phyloP scores from a whole-genome alignment of 345 rosid species.

The Chamaenerion angustifolium region DNA sequence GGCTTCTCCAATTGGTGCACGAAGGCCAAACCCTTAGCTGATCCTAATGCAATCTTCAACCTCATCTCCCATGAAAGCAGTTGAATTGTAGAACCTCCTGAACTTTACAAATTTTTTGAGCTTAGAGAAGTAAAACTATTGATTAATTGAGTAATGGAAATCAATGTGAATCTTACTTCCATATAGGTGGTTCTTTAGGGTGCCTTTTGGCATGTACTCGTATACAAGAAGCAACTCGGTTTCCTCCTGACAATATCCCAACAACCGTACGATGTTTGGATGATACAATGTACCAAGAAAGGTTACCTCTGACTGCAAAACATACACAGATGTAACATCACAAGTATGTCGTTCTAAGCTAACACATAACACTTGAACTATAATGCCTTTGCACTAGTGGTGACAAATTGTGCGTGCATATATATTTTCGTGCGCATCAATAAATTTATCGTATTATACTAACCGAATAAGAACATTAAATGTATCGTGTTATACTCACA shows the following conservation, averaged over 20 bases:
- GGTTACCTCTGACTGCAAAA: conserved; percentile 11
- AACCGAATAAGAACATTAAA: no score
- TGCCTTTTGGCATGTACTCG: conserved; percentile 16
- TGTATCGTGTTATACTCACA: no score
- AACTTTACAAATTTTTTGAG: not conserved
- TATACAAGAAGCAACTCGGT: conserved; percentile 11
- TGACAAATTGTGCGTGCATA: no score
- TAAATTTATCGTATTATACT: no score
- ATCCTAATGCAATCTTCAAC: conserved; percentile 12
- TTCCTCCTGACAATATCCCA: conserved; percentile 17
- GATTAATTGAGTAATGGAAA: not conserved
- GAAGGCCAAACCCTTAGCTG: conserved; percentile 14
- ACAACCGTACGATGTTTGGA: conserved; percentile 14
- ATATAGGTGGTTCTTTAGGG: conserved; percentile 12
- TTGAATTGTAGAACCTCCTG: not conserved
- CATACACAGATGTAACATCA: not conserved
- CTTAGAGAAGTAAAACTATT: not conserved
- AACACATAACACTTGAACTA: no score
- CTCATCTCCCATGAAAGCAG: conserved; percentile 9
- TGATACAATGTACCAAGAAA: conserved; percentile 11
- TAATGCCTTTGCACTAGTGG: no score
- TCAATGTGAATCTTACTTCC: conserved; percentile 9
- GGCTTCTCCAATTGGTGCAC: conserved; percentile 6
- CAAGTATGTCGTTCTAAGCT: no score
- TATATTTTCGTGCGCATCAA: no score